Evolutionary conservation across 2,329 filamentous ascomycete genomes (phyloP).

Genomic region (Exophiala spinifera): DNA sequence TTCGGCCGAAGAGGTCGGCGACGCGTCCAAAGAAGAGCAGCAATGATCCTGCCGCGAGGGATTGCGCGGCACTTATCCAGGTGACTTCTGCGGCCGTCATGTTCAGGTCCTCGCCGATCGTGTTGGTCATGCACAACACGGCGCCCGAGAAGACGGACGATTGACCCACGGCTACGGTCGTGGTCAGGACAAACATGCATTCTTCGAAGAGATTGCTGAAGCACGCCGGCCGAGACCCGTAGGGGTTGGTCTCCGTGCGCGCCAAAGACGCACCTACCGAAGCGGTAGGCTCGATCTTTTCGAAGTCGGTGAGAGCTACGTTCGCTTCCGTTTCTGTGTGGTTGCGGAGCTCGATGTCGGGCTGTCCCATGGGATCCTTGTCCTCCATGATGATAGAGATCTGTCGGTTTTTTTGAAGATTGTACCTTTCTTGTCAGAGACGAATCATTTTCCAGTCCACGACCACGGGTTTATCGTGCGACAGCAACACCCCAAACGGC

Average conservation of each 20-base stretch:
- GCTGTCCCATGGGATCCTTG: not conserved
- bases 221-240: conserved; percentile 50
- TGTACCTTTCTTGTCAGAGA: not conserved
- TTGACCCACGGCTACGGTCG: conserved; percentile 65
- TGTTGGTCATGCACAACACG: conserved; percentile 60
- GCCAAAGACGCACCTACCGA: conserved; percentile 15
- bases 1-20: conserved; percentile 65
- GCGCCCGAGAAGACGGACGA: conserved; percentile 58
- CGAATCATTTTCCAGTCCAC: too few relatives aligned
- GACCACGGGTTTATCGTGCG: too few relatives aligned
- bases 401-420: not conserved
- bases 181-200: conserved; percentile 62
- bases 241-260: conserved; percentile 11
- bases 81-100: conserved; percentile 66
- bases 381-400: not conserved
- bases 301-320: conserved; percentile 5
- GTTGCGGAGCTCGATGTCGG: not conserved
- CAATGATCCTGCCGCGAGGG: conserved; percentile 61
- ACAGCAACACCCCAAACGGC: too few relatives aligned
- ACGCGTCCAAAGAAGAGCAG: conserved; percentile 65
- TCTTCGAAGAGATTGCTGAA: conserved; percentile 63
- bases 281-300: conserved; percentile 14
- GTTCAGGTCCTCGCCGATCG: conserved; percentile 56
- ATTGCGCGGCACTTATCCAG: conserved; percentile 64
- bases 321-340: conserved; percentile 6